Evolutionary conservation across 805 yeast species (phyloP), one percentile per base, ranked within the genome.

Genomic region (Maudiozyma barnettii): DNA sequence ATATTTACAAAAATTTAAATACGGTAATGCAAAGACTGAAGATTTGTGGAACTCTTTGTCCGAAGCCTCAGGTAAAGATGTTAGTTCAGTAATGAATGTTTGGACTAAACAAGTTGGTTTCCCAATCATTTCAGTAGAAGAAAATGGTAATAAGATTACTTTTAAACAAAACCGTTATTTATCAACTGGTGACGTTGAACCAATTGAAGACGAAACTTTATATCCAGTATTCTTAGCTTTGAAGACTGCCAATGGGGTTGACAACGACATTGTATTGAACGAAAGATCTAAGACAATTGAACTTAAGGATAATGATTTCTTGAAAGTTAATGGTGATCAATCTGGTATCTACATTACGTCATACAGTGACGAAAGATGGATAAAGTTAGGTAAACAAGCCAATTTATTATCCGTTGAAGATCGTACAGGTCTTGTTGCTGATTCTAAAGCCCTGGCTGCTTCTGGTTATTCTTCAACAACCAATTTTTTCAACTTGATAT

Each of bases 81-180:
- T 85, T 42, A 78, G 76, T 47, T 66, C 69, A 49, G 84, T 82
- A 38, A 85, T 85, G 93, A 79, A 79, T 58, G 76, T 78, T 50
- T 85, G 95, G 95, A 84, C 89, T 49, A 78, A 79, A 57, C 77
- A 82, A 59, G 77, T 83, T 50, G 95, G 95, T 7, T 85, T 73
- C 71, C 95, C 95, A 22, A 78, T 85, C 14, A 69, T 86, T 44
- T 68, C 76, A 31, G 90, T 84, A 36, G 71, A 74, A 44, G 90
- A 82, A 66, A 70, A 71, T 44, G 71, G 71, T 20, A 67, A 72
- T 44, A 69, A 72, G 44, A 65, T 84, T 46, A 72, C 71, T 19
- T 71, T 85, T 44, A 75, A 79, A 46, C 95, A 85, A 67, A 74
- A 82, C 67, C 77, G 95, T 60, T 85, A 77, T 70, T 74, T 85